Conservation (phyloP, 257 asterid genomes). For the Pogostemon cablin region DNA sequence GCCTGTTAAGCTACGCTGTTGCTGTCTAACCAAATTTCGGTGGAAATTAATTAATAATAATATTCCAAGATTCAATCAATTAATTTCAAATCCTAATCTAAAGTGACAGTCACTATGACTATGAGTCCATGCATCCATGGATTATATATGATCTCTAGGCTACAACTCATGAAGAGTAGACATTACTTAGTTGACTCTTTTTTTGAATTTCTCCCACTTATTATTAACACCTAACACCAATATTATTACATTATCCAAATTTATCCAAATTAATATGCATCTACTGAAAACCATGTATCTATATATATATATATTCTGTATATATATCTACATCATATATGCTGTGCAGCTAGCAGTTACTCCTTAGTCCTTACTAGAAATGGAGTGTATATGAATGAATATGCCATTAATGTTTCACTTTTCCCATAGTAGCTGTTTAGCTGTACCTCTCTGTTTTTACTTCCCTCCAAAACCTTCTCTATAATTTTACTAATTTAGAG, state of each 20-base stretch:
- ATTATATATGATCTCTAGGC: no score
- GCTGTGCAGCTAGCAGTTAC: no score
- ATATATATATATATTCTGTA: neutral
- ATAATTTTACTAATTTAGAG: neutral
- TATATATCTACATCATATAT: slow-evolving; percentile 8
- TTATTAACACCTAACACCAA: slow-evolving; percentile 31
- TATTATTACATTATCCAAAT: neutral
- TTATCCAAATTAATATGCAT: slow-evolving; percentile 28
- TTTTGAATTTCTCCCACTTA: slow-evolving; percentile 25
- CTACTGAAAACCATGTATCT: slow-evolving; percentile 39
- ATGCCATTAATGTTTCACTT: slow-evolving; percentile 39
- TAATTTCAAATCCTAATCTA: no score
- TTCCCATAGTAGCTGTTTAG: slow-evolving; percentile 40
- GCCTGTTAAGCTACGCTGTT: no score
- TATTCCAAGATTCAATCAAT: no score
- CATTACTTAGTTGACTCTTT: slow-evolving; percentile 20
- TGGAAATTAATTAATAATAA: no score
- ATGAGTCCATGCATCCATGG: no score
- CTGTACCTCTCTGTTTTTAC: slow-evolving; percentile 21
- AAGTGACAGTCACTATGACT: no score
- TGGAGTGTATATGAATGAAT: neutral
- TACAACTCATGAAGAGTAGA: neutral
- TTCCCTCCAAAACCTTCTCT: slow-evolving; percentile 17
- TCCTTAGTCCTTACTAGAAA: no score
- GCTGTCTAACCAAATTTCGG: no score